Conservation (phyloP, 164 flowering plant species). For the Aristolochia contorta region DNA sequence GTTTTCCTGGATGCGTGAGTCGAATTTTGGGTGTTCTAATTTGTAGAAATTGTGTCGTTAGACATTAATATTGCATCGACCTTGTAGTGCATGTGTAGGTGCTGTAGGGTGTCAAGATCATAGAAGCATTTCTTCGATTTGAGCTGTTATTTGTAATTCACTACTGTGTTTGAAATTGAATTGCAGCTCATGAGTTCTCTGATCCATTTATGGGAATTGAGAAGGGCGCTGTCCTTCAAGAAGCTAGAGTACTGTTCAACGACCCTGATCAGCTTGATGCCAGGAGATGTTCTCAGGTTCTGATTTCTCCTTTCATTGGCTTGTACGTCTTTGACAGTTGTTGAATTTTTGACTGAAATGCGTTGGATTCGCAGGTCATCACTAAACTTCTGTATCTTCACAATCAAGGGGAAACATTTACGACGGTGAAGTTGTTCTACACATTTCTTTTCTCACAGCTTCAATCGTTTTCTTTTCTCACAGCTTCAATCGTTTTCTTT, state of each 20-base stretch:
- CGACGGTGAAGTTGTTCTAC: conserved; percentile 45
- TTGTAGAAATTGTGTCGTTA: not conserved
- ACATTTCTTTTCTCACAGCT: not conserved
- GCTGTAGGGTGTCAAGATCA: not conserved
- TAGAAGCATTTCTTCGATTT: not conserved
- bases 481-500: not conserved
- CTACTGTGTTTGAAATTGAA: not conserved
- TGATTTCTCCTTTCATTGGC: not conserved
- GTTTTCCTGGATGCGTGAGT: not conserved
- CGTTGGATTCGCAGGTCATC: conserved; percentile 50
- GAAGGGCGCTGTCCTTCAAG: conserved; percentile 97
- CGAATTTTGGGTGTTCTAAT: not conserved
- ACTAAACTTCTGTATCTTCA: conserved; percentile 87
- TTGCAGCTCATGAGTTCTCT: conserved; percentile 78
- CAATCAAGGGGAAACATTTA: conserved; percentile 90
- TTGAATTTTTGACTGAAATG: not conserved
- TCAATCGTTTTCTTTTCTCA: too few relatives aligned
- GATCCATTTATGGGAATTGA: conserved; percentile 89
- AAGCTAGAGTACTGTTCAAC: conserved; percentile 94
- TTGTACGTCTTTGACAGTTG: not conserved
- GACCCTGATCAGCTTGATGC: conserved; percentile 97
- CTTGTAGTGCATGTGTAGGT: not conserved
- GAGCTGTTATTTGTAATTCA: not conserved
- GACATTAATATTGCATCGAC: not conserved
- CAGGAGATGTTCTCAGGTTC: conserved; percentile 89